Conservation (phyloP, 805 yeast species). For the Saccharomycopsis guyanensis region DNA sequence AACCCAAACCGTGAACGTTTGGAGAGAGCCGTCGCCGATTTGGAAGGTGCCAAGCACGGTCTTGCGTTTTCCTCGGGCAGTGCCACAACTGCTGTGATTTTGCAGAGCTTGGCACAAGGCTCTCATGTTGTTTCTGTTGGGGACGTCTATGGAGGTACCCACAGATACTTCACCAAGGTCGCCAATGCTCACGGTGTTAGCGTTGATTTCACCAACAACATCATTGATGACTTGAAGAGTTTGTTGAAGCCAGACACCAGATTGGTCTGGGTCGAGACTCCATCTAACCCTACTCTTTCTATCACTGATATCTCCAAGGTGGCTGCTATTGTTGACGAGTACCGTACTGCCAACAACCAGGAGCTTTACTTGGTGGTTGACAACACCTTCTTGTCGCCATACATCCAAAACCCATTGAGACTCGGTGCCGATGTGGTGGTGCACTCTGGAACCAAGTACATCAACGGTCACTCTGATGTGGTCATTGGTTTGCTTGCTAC, state of each 20-base stretch:
- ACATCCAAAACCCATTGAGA: constrained; percentile 73
- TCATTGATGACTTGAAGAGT: constrained; percentile 49
- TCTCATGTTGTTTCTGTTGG: constrained; percentile 73
- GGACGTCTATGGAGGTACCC: constrained; percentile 90
- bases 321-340: constrained; percentile 41
- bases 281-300: constrained; percentile 80
- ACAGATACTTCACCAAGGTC: constrained; percentile 81
- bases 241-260: constrained; percentile 56
- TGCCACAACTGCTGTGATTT: constrained; percentile 70
- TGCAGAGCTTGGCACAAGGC: constrained; percentile 65
- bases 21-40: constrained; percentile 69
- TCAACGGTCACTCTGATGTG: constrained; percentile 89
- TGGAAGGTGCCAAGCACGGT: constrained; percentile 70
- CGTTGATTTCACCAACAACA: constrained; percentile 58
- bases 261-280: constrained; percentile 83
- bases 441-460: constrained; percentile 84
- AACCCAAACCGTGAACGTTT: constrained; percentile 83
- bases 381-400: constrained; percentile 84
- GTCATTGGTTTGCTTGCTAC: constrained; percentile 80
- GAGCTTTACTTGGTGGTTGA: constrained; percentile 66
- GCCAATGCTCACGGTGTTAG: constrained; percentile 73
- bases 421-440: constrained; percentile 84
- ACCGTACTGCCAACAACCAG: constrained; percentile 33
- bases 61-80: constrained; percentile 82
- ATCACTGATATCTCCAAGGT: constrained; percentile 69